Evolutionary conservation across 495 filamentous ascomycete species (phyloP).

Genomic region (Neurospora sp.): DNA sequence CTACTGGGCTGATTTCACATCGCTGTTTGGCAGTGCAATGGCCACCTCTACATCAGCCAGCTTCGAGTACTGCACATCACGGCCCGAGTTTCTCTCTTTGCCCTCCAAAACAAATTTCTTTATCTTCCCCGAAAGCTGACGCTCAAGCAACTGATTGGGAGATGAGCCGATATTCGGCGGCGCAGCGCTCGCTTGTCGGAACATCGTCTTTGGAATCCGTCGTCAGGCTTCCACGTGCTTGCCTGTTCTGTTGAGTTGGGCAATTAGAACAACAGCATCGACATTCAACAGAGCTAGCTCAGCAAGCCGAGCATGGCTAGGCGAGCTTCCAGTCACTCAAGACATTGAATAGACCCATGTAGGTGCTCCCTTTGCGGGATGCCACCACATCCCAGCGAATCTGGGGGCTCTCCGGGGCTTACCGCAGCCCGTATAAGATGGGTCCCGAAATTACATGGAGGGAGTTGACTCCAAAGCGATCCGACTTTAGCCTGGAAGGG

Average conservation of each 20-base stretch:
- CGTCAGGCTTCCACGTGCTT: not conserved
- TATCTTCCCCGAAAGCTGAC: not conserved
- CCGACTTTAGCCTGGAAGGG: slow-evolving; percentile 32
- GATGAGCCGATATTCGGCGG: not conserved
- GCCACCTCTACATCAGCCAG: not conserved
- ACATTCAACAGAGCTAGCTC: not conserved
- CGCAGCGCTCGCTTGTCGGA: not conserved
- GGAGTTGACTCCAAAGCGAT: not conserved
- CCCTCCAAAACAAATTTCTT: not conserved
- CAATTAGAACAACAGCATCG: not conserved
- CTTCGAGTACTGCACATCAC: not conserved
- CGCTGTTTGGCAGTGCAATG: not conserved
- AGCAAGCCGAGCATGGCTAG: not conserved
- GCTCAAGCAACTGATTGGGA: not conserved
- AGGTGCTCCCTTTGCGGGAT: slow-evolving; percentile 16
- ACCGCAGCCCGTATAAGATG: slow-evolving; percentile 18
- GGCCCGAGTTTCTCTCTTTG: not conserved
- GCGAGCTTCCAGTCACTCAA: slow-evolving; percentile 16
- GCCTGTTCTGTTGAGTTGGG: not conserved
- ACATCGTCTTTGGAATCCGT: not conserved
- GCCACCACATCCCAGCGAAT: slow-evolving; percentile 23
- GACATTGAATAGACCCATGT: slow-evolving; percentile 1
- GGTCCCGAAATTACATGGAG: slow-evolving; percentile 18
- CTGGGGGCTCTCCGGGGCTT: slow-evolving; percentile 17
- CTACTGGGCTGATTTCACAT: not conserved